These are phyloP conservation scores for Corymbia calophylla DNA, from an alignment of 441 rosid species.

Conservation along the genomic window DNA sequence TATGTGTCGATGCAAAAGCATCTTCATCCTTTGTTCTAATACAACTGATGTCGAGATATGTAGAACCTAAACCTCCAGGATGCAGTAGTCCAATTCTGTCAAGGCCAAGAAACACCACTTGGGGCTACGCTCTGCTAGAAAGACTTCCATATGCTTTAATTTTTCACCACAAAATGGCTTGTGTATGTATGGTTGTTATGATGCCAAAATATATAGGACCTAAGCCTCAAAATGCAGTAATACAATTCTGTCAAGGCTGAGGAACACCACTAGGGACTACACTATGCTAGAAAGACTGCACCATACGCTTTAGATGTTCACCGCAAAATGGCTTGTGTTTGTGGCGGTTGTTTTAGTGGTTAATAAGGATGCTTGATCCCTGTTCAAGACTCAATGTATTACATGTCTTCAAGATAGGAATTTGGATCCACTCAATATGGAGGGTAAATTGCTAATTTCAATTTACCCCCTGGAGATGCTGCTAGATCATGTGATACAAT, in stretches of 20 bases:
- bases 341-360: not conserved
- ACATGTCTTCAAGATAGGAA: not conserved
- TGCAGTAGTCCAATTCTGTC: not conserved
- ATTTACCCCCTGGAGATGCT: not conserved
- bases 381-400: not conserved
- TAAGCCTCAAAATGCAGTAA: not conserved
- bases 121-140: not conserved
- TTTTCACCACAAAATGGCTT: not conserved
- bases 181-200: not conserved
- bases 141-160: not conserved
- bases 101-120: not conserved
- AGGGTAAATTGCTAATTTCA: not conserved
- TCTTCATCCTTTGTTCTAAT: not conserved
- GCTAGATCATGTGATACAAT: not conserved
- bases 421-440: not conserved
- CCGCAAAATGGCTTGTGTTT: fast-evolving
- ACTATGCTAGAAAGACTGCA: not conserved
- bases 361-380: not conserved
- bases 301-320: not conserved
- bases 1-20: not conserved
- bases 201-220: not conserved
- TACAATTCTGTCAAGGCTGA: not conserved
- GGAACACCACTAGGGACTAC: not conserved
- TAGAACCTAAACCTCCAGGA: not conserved
- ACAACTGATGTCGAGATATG: not conserved